A percentile compares a stretch with the other conserved stretches of the same genome.
Evolutionary conservation across 1,284 basidiomycete genomes (phyloP).

Genomic region (Leccinum griseonigrum): DNA sequence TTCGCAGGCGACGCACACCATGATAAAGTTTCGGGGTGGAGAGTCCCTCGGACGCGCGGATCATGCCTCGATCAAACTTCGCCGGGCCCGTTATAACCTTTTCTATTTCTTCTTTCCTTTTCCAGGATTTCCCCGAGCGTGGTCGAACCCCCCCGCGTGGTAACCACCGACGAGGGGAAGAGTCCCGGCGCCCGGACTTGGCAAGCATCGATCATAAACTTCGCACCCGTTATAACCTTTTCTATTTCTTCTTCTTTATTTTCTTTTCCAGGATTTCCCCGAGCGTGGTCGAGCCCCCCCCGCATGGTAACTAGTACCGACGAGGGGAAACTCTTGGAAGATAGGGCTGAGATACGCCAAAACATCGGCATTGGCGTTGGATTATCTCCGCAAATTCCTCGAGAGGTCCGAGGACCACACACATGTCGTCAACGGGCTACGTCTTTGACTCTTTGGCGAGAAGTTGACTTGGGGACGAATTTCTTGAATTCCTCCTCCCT

Average conservation of each 20-base stretch:
- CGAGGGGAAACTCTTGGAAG: conserved; percentile 18
- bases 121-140: too few relatives aligned
- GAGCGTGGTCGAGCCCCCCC: conserved; percentile 24
- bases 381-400: conserved; percentile 17
- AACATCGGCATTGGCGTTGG: conserved; percentile 19
- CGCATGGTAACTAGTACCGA: conserved; percentile 23
- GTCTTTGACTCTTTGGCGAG: conserved; percentile 29
- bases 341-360: conserved; percentile 22
- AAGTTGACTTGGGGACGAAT: conserved; percentile 30
- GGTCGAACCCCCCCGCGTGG: too few relatives aligned
- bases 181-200: neutral
- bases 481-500: conserved; percentile 29
- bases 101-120: too few relatives aligned
- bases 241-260: neutral
- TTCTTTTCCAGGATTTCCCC: conserved; percentile 23
- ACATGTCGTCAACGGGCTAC: conserved; percentile 28
- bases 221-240: neutral
- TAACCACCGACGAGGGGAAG: too few relatives aligned
- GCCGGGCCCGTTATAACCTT: too few relatives aligned
- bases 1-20: too few relatives aligned
- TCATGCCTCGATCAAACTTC: too few relatives aligned
- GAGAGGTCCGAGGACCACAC: conserved; percentile 13
- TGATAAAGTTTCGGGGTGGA: too few relatives aligned
- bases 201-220: neutral
- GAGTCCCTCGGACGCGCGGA: too few relatives aligned